Evolutionary conservation across 371 early-diverging fungal species (phyloP).

Genomic region (Parasitella parasitica): DNA sequence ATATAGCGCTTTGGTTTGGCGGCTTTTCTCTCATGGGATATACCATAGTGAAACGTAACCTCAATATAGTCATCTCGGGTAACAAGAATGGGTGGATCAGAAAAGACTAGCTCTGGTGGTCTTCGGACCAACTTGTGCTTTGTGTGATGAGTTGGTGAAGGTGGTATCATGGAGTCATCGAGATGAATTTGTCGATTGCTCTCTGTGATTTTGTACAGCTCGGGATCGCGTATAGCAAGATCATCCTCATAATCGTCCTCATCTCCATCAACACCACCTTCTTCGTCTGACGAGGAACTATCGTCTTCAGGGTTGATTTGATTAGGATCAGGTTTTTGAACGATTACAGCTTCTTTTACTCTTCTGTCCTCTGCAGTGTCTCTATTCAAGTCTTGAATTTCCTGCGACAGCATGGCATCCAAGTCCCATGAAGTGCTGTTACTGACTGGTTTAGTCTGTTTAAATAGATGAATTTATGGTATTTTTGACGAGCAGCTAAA

Average conservation of each 20-base stretch:
- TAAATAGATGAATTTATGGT: not conserved
- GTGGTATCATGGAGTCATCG: constrained; percentile 19
- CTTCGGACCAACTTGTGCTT: constrained; percentile 19
- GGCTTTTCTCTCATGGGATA: constrained; percentile 9
- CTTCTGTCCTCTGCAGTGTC: constrained; percentile 44
- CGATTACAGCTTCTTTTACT: constrained; percentile 47
- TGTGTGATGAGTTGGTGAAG: constrained; percentile 7
- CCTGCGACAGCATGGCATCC: constrained; percentile 35
- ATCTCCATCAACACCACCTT: constrained; percentile 13
- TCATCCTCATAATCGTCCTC: constrained; percentile 53
- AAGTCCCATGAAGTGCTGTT: constrained; percentile 14
- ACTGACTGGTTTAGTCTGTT: not conserved
- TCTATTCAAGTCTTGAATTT: constrained; percentile 46
- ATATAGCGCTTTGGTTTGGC: constrained; percentile 32
- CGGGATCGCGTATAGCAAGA: constrained; percentile 50
- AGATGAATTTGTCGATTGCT: constrained; percentile 43
- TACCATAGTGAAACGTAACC: constrained; percentile 43
- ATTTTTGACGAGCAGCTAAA: not conserved
- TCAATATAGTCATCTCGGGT: constrained; percentile 35
- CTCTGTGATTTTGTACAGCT: constrained; percentile 47
- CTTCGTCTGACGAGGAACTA: constrained; percentile 13
- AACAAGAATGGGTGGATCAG: constrained; percentile 35
- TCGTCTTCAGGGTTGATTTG: constrained; percentile 32
- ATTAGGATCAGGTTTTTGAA: constrained; percentile 48
- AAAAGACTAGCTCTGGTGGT: constrained; percentile 37